Evolutionary conservation across 345 rosid species (phyloP), one percentile per base, ranked within the genome.

Genomic region (Salix arbutifolia): DNA sequence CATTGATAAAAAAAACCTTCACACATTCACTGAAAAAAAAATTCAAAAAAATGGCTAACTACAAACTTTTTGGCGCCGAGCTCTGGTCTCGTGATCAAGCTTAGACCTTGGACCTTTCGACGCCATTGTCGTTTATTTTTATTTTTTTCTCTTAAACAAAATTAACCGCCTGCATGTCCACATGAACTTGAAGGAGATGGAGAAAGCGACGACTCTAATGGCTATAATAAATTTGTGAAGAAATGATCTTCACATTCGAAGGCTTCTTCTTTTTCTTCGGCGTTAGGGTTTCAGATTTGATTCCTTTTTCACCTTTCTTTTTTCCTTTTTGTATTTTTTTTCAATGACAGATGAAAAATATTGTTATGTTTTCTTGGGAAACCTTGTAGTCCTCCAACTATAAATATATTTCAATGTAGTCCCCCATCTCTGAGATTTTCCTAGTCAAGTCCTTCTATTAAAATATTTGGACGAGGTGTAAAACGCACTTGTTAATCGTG

Each of bases 1-100:
- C 48, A 31, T n/a, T 3, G 11, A 21, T 52, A 58, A 21, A 73
- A 37, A 72, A 60, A 26, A 33, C 1, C 35, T 10, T 33, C 28
- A 30, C 31, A 16, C 17, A 17, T n/a, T 65, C 21, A 21, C 14
- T 16, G 11, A 35, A 25, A 2, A 61, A 42, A 8, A 2, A 76
- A 53, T 9, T 11, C 4, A 18, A 60, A 30, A 33, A 42, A 64
- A 25, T 16, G 16, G 73, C 23, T 44, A 30, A 25, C 26, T 58
- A 19, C 17, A 25, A 78, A 91, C 98, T 97, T 92, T 94, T 23
- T 88, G 97, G 70, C 98, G 97, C 83, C 91, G 90, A 89, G 96
- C 88, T 89, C 86, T 87, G 40, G 96, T 87, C 61, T 94, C 98
- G 70, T 80, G 90, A 81, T 94, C 98, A 74, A 90, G 91, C 90